Conservation (phyloP, 345 rosid genomes). For the Kernera saxatilis region DNA sequence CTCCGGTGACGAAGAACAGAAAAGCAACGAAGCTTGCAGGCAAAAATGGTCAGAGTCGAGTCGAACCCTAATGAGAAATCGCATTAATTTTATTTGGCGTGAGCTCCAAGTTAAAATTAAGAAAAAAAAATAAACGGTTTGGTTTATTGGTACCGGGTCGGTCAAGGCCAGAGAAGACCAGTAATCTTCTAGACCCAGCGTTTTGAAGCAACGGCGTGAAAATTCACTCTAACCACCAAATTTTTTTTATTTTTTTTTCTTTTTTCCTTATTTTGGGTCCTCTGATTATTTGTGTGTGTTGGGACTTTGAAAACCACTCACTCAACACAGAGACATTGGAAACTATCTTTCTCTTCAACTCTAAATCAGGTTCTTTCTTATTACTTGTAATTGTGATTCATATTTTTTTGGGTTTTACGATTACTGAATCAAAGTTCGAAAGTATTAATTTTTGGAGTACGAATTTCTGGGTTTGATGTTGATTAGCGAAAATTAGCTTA, state of each 20-base stretch:
- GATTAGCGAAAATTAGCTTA: no score
- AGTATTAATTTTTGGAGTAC: no score
- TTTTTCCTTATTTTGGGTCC: no score
- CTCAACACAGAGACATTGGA: not conserved
- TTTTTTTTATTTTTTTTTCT: not conserved
- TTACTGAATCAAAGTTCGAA: not conserved
- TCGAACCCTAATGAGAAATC: not conserved
- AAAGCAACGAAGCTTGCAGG: not conserved
- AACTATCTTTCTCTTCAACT: not conserved
- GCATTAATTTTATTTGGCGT: not conserved
- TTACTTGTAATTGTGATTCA: not conserved
- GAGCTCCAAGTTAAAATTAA: not conserved
- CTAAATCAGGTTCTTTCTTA: slow-evolving; percentile 4
- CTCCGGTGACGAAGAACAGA: not conserved
- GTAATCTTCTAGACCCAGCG: not conserved
- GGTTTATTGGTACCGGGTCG: not conserved
- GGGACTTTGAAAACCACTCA: not conserved
- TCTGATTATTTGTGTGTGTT: not conserved
- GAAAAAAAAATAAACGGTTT: no score
- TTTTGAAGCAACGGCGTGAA: not conserved
- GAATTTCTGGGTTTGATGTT: no score
- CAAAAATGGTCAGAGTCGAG: not conserved
- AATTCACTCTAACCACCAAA: not conserved
- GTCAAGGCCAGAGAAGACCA: not conserved
- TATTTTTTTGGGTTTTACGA: not conserved